These are phyloP conservation scores for Pseudogymnoascus sp. DNA, from an alignment of 2,329 filamentous ascomycete species.

Conservation along the genomic window DNA sequence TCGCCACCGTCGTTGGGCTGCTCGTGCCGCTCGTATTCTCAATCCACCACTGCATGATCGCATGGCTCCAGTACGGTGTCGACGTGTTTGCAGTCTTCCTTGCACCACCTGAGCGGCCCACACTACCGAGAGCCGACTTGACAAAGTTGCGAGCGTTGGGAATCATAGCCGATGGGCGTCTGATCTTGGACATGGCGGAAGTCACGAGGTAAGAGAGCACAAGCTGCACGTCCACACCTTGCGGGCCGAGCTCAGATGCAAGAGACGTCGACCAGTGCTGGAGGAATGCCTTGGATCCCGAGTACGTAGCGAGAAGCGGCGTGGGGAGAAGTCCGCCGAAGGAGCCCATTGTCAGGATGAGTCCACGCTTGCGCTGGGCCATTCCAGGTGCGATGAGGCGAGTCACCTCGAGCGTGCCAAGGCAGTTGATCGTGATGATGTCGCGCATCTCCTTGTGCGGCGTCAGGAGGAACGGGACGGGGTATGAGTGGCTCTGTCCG, in stretches of 20 bases:
- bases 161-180: constrained; percentile 68
- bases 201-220: constrained; percentile 90
- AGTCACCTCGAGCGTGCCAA: constrained; percentile 82
- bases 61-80: constrained; percentile 91
- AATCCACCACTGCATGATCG: constrained; percentile 78
- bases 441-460: constrained; percentile 71
- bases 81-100: constrained; percentile 77
- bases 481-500: constrained; percentile 87
- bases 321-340: constrained; percentile 91
- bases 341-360: constrained; percentile 95
- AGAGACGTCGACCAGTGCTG: constrained; percentile 92
- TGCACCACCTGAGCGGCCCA: constrained; percentile 71
- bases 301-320: constrained; percentile 90
- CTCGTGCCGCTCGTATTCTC: constrained; percentile 53
- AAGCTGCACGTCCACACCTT: constrained; percentile 83
- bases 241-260: constrained; percentile 70
- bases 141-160: constrained; percentile 82
- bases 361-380: constrained; percentile 73
- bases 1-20: constrained; percentile 48
- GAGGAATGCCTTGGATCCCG: constrained; percentile 94
- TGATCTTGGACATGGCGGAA: constrained; percentile 94
- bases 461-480: constrained; percentile 80
- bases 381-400: constrained; percentile 80
- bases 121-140: constrained; percentile 66
- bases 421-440: constrained; percentile 94